Evolutionary conservation across 2,329 filamentous ascomycete species (phyloP).

Genomic region (Colletotrichum spaethianum): DNA sequence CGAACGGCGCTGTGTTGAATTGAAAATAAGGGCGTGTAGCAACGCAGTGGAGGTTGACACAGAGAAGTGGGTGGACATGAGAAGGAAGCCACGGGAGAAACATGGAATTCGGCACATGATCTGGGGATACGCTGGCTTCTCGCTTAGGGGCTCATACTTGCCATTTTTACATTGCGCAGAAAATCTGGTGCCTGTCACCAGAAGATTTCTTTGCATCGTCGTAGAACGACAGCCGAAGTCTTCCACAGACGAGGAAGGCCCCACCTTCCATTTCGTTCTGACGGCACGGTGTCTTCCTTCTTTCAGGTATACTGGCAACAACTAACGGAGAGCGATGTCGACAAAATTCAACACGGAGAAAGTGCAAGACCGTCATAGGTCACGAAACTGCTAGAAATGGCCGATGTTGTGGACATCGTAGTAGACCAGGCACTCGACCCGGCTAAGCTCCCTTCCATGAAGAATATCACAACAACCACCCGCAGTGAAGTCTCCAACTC

Average conservation of each 20-base stretch:
- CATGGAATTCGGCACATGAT: not conserved
- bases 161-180: constrained; percentile 6
- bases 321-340: not conserved
- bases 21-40: not conserved
- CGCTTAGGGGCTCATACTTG: not conserved
- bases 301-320: not conserved
- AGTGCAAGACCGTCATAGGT: not conserved
- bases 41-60: not conserved
- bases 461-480: not conserved
- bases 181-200: constrained; percentile 1
- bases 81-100: not conserved
- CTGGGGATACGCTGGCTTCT: not conserved
- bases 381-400: too few relatives aligned
- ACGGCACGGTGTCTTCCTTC: not conserved
- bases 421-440: not conserved
- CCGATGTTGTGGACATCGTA: not conserved
- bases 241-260: not conserved
- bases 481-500: not conserved
- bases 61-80: not conserved
- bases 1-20: not conserved
- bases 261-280: not conserved
- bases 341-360: not conserved
- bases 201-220: not conserved
- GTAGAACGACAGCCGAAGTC: not conserved
- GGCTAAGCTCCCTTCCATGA: not conserved